Percentiles rank a stretch among this genome's conserved stretches.
Conservation (phyloP, 768 basidiomycete genomes). For the Russula vinacea region DNA sequence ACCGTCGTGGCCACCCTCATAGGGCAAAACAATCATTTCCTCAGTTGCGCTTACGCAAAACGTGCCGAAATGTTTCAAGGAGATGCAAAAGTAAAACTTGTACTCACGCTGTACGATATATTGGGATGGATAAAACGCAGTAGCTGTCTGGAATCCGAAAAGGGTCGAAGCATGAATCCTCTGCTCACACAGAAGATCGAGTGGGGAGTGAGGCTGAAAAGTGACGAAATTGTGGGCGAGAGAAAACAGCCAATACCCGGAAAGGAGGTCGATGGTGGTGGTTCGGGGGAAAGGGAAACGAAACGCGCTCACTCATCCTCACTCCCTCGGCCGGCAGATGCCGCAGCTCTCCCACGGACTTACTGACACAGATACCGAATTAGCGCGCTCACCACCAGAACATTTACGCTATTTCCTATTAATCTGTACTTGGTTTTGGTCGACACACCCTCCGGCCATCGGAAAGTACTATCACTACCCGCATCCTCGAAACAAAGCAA, state of each 20-base stretch:
- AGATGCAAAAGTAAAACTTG: conserved; percentile 40
- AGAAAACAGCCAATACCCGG: conserved; percentile 24
- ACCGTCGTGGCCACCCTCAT: neutral
- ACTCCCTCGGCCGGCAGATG: conserved; percentile 5
- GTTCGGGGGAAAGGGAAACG: conserved; percentile 4
- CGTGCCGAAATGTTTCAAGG: conserved; percentile 41
- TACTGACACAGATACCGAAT: conserved; percentile 50
- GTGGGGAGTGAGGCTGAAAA: conserved; percentile 43
- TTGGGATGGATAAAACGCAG: conserved; percentile 49
- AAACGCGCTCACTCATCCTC: conserved; percentile 3
- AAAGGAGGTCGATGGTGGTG: conserved; percentile 19
- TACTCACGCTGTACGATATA: conserved; percentile 41
- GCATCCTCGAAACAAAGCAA: conserved; percentile 56
- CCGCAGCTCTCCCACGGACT: conserved; percentile 15
- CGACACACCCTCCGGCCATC: conserved; percentile 62
- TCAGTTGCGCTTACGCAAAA: neutral
- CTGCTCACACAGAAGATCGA: conserved; percentile 66
- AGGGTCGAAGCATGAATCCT: conserved; percentile 94
- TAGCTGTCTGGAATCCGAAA: conserved; percentile 67
- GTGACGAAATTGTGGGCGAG: conserved; percentile 63
- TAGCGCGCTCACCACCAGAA: conserved; percentile 61
- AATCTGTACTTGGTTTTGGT: conserved; percentile 69
- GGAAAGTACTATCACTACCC: conserved; percentile 37
- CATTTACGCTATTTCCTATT: conserved; percentile 83
- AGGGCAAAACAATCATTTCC: neutral